Percentiles rank a stretch among this genome's conserved stretches.
These are phyloP conservation scores for Arabidopsis hybrid DNA, from an alignment of 441 rosid genomes.

Conservation along the genomic window DNA sequence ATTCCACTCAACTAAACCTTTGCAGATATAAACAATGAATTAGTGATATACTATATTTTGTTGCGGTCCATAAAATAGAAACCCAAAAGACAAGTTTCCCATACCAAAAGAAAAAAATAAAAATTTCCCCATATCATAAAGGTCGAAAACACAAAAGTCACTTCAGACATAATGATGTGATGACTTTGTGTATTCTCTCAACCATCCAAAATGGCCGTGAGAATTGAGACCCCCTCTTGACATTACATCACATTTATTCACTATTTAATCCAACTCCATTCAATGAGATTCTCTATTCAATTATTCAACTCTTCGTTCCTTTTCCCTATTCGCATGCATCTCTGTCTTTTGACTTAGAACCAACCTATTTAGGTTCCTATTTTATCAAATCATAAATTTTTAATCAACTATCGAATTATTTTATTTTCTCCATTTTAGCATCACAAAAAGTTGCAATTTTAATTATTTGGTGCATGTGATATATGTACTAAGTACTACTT, in stretches of 20 bases:
- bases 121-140: conserved; percentile 8
- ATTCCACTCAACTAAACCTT: conserved; percentile 3
- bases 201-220: conserved; percentile 38
- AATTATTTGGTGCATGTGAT: neutral
- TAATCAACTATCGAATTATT: neutral
- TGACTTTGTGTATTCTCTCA: conserved; percentile 33
- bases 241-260: conserved; percentile 37
- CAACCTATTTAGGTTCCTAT: neutral
- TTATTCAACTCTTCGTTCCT: conserved; percentile 16
- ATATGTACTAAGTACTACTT: no score
- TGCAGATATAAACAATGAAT: neutral
- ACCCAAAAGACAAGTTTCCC: neutral
- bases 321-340: neutral
- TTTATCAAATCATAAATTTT: neutral
- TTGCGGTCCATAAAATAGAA: neutral
- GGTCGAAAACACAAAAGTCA: conserved; percentile 35
- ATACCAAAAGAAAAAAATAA: neutral
- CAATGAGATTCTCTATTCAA: conserved; percentile 15
- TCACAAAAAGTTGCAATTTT: neutral
- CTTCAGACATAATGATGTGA: conserved; percentile 38
- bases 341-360: neutral
- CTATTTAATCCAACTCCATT: conserved; percentile 21
- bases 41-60: neutral
- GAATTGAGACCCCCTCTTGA: conserved; percentile 14
- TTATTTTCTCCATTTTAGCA: neutral